Percentiles rank a stretch among this genome's conserved stretches.
These are phyloP conservation scores for Ramaria sp. DNA, from an alignment of 768 basidiomycete genomes.

Conservation along the genomic window DNA sequence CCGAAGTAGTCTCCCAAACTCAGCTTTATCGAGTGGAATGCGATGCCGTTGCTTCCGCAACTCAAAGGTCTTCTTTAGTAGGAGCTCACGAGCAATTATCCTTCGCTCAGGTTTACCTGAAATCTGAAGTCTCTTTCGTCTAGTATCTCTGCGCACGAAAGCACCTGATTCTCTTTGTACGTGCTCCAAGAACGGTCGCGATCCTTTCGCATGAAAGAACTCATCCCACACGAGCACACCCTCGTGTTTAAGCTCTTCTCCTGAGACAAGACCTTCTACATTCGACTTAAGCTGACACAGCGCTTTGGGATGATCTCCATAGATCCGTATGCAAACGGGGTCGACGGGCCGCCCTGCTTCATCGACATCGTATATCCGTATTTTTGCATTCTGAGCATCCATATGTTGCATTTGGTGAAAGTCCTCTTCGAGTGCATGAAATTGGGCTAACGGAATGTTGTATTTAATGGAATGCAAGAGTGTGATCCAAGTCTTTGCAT, in stretches of 20 bases:
- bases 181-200: slow-evolving; percentile 32
- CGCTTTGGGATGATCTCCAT: slow-evolving; percentile 35
- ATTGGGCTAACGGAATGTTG: slow-evolving; percentile 30
- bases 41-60: slow-evolving; percentile 31
- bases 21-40: slow-evolving; percentile 36
- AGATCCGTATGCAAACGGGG: slow-evolving; percentile 34
- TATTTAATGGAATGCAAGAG: slow-evolving; percentile 46
- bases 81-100: slow-evolving; percentile 27
- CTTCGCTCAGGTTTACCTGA: slow-evolving; percentile 40
- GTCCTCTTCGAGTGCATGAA: slow-evolving; percentile 32
- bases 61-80: slow-evolving; percentile 36
- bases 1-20: slow-evolving; percentile 36
- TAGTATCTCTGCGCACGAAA: slow-evolving; percentile 31
- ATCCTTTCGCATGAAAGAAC: slow-evolving; percentile 38
- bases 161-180: slow-evolving; percentile 29
- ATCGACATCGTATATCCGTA: slow-evolving; percentile 22
- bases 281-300: slow-evolving; percentile 47
- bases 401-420: slow-evolving; percentile 24
- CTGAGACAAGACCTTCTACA: slow-evolving; percentile 50
- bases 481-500: slow-evolving; percentile 34
- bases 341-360: slow-evolving; percentile 16
- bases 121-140: slow-evolving; percentile 33
- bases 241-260: slow-evolving; percentile 43
- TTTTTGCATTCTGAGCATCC: slow-evolving; percentile 20
- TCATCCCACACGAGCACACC: slow-evolving; percentile 53